phyloP scores from a whole-genome alignment of 768 basidiomycete species.

The Leccinum pellstonianum region DNA sequence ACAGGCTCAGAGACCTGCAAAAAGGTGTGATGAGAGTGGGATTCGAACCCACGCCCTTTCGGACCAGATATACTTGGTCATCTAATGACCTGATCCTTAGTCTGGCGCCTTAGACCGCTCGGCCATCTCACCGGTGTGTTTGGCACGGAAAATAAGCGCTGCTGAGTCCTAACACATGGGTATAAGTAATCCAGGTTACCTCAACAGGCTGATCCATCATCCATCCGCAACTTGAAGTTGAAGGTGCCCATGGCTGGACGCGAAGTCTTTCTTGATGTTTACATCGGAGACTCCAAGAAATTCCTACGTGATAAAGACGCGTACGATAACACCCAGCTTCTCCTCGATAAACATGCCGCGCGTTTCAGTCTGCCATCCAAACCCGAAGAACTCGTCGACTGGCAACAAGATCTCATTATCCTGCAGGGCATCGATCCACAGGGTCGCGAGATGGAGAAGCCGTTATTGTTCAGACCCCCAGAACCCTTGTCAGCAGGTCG shows the following conservation, averaged over 20 bases:
- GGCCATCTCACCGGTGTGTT: slow-evolving; percentile 43
- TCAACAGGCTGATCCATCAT: no score
- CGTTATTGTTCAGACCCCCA: slow-evolving; percentile 37
- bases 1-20: no score
- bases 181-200: no score
- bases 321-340: slow-evolving; percentile 36
- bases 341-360: slow-evolving; percentile 36
- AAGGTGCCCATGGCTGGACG: slow-evolving; percentile 5
- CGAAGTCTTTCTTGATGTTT: slow-evolving; percentile 42
- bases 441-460: slow-evolving; percentile 25
- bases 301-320: slow-evolving; percentile 25
- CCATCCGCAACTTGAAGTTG: background rate
- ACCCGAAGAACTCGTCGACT: slow-evolving; percentile 40
- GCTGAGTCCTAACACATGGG: background rate
- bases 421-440: slow-evolving; percentile 40
- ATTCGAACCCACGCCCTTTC: slow-evolving; percentile 44
- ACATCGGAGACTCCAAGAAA: slow-evolving; percentile 36
- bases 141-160: no score
- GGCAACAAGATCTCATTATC: slow-evolving; percentile 39
- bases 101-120: slow-evolving; percentile 65
- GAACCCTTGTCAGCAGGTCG: slow-evolving; percentile 40
- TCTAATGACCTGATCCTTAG: slow-evolving; percentile 42
- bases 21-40: slow-evolving; percentile 34
- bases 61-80: slow-evolving; percentile 35
- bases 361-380: slow-evolving; percentile 43